Conservation (phyloP, 805 yeast genomes). For the Wickerhamiella hasegawae region DNA sequence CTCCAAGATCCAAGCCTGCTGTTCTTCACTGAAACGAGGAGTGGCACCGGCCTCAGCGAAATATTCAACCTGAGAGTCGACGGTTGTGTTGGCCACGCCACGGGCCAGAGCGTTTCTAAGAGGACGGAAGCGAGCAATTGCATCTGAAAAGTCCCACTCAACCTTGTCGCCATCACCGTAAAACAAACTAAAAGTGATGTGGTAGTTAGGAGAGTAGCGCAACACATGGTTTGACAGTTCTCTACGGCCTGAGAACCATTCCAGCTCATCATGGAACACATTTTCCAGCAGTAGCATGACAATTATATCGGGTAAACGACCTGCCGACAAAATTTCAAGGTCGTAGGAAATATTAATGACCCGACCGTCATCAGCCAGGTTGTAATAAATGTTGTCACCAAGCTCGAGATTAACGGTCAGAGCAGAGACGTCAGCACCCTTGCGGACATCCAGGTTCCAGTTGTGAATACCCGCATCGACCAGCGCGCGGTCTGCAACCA, state of each 20-base stretch:
- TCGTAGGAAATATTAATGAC: conserved; percentile 29
- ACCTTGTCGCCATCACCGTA: conserved; percentile 43
- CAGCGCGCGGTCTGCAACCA: conserved; percentile 28
- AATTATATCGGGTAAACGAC: conserved; percentile 47
- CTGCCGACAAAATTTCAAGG: conserved; percentile 31
- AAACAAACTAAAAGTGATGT: conserved; percentile 59
- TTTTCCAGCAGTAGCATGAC: conserved; percentile 36
- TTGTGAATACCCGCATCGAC: conserved; percentile 14
- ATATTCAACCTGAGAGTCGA: conserved; percentile 67
- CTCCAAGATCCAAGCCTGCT: conserved; percentile 24
- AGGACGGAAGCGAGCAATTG: conserved; percentile 38
- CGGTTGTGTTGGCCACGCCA: conserved; percentile 52
- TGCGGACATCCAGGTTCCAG: conserved; percentile 7
- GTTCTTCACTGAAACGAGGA: conserved; percentile 5
- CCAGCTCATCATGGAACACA: conserved; percentile 29
- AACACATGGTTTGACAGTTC: conserved; percentile 24
- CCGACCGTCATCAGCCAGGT: conserved; percentile 27
- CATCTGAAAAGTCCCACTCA: conserved; percentile 55
- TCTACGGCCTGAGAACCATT: conserved; percentile 15
- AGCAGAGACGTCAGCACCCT: conserved; percentile 15
- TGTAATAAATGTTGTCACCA: conserved; percentile 27
- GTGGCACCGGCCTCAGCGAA: conserved; percentile 31
- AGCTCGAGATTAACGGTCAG: conserved; percentile 26
- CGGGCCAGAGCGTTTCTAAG: conserved; percentile 34
- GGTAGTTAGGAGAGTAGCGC: conserved; percentile 49